Conservation (phyloP, 441 rosid species). For the Syzygium malaccense region DNA sequence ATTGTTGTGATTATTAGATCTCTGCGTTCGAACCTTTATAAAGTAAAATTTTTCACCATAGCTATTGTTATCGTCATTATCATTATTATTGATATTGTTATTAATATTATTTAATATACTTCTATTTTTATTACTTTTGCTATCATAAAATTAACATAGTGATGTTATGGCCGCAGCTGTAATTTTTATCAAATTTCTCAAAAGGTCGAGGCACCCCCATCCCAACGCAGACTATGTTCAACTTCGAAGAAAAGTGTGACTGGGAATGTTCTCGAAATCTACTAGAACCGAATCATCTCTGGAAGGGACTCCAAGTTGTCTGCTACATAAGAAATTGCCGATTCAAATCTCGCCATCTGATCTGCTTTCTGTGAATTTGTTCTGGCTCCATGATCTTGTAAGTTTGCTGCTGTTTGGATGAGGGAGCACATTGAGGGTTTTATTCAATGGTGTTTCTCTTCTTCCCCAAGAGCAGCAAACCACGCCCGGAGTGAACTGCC, state of each 20-base stretch:
- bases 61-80: no score
- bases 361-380: neutral
- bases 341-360: neutral
- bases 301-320: neutral
- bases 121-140: neutral
- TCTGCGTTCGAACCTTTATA: no score
- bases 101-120: neutral
- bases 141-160: neutral
- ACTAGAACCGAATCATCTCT: neutral
- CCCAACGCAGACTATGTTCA: neutral
- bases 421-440: no score
- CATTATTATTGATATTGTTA: neutral
- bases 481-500: neutral
- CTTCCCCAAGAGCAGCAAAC: no score
- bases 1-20: no score
- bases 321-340: neutral
- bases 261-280: neutral
- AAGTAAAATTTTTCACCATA: no score
- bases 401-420: neutral
- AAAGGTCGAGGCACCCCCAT: rapidly evolving
- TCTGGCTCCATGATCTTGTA: neutral
- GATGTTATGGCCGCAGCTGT: neutral
- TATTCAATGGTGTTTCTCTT: no score
- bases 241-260: neutral
- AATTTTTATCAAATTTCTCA: neutral